Evolutionary conservation across 805 yeast genomes (phyloP).

Genomic region (Metschnikowia borealis): DNA sequence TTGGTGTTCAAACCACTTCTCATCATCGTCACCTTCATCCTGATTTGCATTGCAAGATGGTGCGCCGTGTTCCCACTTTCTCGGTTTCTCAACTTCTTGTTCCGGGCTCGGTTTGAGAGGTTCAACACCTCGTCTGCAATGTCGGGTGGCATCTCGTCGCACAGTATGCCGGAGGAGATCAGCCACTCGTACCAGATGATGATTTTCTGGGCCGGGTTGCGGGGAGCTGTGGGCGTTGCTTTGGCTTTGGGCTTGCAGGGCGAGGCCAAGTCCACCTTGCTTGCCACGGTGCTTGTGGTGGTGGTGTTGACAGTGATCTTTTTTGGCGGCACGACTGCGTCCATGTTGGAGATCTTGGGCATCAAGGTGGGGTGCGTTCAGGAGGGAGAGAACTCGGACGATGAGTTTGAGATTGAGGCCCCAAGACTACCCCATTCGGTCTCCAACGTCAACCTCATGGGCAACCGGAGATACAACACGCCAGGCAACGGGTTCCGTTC

Average conservation of each 20-base stretch:
- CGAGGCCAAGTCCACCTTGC: slow-evolving; percentile 77
- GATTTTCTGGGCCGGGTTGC: slow-evolving; percentile 98
- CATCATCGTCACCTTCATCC: slow-evolving; percentile 83
- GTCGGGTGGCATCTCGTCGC: slow-evolving; percentile 39
- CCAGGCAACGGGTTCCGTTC: slow-evolving; percentile 13
- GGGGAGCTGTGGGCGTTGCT: slow-evolving; percentile 99
- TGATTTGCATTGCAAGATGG: slow-evolving; percentile 95
- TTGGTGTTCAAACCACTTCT: slow-evolving; percentile 90
- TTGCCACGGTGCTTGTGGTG: slow-evolving; percentile 94
- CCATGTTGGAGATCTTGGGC: slow-evolving; percentile 92
- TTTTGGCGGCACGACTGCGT: slow-evolving; percentile 98
- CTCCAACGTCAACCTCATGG: slow-evolving; percentile 16
- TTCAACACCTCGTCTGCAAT: slow-evolving; percentile 25
- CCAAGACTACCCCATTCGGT: slow-evolving; percentile 32
- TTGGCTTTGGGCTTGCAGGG: slow-evolving; percentile 97
- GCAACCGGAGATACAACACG: slow-evolving; percentile 23
- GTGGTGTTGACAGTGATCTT: slow-evolving; percentile 94
- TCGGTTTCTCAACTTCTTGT: slow-evolving; percentile 73
- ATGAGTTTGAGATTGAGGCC: slow-evolving; percentile 91
- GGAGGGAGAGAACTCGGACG: slow-evolving; percentile 73
- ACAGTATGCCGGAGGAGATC: slow-evolving; percentile 72
- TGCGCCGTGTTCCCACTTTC: slow-evolving; percentile 96
- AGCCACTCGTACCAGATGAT: slow-evolving; percentile 95
- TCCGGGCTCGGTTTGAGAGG: slow-evolving; percentile 52
- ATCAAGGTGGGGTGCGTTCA: slow-evolving; percentile 88